A percentile compares a stretch with the other conserved stretches of the same genome.
Evolutionary conservation across 192 early-diverging fungal species (phyloP).

Genomic region (Coemansia sp.): DNA sequence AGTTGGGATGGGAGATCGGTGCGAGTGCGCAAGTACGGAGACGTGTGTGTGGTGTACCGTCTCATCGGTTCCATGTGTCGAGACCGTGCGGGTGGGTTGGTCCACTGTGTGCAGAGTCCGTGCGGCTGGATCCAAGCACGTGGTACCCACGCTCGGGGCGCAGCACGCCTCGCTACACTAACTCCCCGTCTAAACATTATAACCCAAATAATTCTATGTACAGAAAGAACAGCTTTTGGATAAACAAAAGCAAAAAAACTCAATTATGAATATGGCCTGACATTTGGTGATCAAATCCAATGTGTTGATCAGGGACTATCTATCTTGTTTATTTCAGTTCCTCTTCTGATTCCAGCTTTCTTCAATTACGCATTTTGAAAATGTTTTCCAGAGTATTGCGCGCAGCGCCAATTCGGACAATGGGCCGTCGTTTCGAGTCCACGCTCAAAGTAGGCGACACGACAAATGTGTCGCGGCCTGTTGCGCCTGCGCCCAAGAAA

Average conservation of each 20-base stretch:
- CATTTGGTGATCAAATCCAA: no score
- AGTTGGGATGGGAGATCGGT: slow-evolving; percentile 9
- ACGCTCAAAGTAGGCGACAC: slow-evolving; percentile 48
- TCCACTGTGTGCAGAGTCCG: no score
- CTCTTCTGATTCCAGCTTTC: neutral
- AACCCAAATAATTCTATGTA: no score
- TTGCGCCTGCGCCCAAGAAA: slow-evolving; percentile 48
- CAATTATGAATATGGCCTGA: no score
- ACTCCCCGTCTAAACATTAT: no score
- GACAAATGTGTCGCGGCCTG: slow-evolving; percentile 24
- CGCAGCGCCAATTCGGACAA: slow-evolving; percentile 19
- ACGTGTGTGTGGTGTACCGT: neutral
- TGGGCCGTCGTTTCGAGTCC: slow-evolving; percentile 39
- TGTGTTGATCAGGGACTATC: no score
- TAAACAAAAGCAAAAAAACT: no score
- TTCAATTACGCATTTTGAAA: neutral
- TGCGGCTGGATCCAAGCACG: no score
- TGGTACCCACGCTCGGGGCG: no score
- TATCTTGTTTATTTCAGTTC: neutral
- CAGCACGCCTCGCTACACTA: no score
- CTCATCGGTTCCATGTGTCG: neutral
- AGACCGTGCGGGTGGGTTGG: no score
- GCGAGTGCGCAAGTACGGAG: neutral
- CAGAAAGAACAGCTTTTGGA: no score
- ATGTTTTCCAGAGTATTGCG: slow-evolving; percentile 32